Conservation (phyloP, 2,329 filamentous ascomycete species). For the Septoria linicola region DNA sequence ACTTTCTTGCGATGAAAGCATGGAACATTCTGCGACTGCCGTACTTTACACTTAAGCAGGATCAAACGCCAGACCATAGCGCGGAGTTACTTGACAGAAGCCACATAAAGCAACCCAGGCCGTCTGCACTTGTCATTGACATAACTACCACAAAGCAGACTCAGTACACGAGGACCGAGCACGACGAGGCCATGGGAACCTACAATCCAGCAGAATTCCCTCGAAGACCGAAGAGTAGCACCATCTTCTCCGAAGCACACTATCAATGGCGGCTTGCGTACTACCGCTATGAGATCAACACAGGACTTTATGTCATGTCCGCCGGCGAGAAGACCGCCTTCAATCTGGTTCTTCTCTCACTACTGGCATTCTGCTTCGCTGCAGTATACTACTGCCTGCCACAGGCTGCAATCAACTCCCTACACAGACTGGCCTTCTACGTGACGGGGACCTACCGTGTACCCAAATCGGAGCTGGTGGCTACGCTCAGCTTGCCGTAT, state of each 20-base stretch:
- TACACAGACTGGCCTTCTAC: conserved; percentile 26
- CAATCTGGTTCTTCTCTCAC: conserved; percentile 28
- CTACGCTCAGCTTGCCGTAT: conserved; percentile 15
- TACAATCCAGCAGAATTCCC: conserved; percentile 31
- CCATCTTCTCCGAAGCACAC: conserved; percentile 21
- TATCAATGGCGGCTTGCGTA: conserved; percentile 31
- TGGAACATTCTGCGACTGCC: background rate
- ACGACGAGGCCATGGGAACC: conserved; percentile 28
- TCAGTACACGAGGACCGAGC: too few relatives aligned
- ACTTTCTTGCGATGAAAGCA: background rate
- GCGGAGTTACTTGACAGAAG: conserved; percentile 1
- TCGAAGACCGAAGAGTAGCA: conserved; percentile 24
- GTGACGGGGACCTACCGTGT: conserved; percentile 21
- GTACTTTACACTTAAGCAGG: background rate
- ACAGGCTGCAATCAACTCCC: conserved; percentile 13
- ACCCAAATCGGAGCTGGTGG: background rate
- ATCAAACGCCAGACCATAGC: conserved; percentile 1
- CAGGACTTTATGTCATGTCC: conserved; percentile 33
- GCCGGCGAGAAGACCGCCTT: conserved; percentile 32
- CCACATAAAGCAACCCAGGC: background rate
- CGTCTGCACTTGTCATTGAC: too few relatives aligned
- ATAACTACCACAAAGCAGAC: too few relatives aligned
- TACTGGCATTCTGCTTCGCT: conserved; percentile 23
- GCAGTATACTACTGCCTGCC: conserved; percentile 29
- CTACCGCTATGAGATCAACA: conserved; percentile 34